A percentile compares a stretch with the other conserved stretches of the same genome.
phyloP scores from a whole-genome alignment of 306 rosid genomes.

The Rubus idaeus region DNA sequence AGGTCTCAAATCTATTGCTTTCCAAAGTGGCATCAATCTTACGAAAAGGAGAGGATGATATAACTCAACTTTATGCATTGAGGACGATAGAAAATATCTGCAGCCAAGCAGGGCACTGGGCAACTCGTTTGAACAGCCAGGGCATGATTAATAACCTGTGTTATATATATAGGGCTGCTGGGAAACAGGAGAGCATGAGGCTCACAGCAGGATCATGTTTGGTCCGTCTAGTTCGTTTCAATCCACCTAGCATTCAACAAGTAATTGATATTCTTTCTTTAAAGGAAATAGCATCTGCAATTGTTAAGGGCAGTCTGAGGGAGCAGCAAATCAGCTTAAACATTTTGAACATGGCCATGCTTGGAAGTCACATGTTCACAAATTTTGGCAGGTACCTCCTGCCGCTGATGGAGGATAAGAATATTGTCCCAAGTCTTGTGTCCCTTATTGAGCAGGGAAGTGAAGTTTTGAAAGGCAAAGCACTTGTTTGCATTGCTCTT shows the following conservation, averaged over 20 bases:
- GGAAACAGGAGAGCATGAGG: conserved; percentile 91
- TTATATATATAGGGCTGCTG: conserved; percentile 82
- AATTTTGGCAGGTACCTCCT: conserved; percentile 71
- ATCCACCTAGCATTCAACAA: conserved; percentile 69
- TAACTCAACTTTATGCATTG: conserved; percentile 89
- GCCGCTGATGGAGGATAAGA: conserved; percentile 79
- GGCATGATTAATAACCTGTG: conserved; percentile 78
- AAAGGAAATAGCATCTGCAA: conserved; percentile 77
- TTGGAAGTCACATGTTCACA: conserved; percentile 78
- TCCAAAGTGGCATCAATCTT: conserved; percentile 76
- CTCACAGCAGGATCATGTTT: conserved; percentile 98
- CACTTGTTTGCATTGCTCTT: conserved; percentile 78
- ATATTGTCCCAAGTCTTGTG: conserved; percentile 69
- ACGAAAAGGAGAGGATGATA: conserved; percentile 94
- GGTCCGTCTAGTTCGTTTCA: conserved; percentile 89
- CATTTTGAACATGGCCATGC: conserved; percentile 82
- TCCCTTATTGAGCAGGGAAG: conserved; percentile 87
- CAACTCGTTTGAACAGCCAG: conserved; percentile 76
- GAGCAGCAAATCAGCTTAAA: conserved; percentile 97
- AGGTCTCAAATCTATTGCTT: conserved; percentile 86
- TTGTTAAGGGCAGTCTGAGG: conserved; percentile 76
- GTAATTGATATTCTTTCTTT: conserved; percentile 75
- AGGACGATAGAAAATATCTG: conserved; percentile 88
- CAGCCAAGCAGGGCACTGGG: conserved; percentile 94
- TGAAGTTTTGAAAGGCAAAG: conserved; percentile 87